Evolutionary conservation across 805 yeast genomes (phyloP).

Genomic region (Pichia membranifaciens): DNA sequence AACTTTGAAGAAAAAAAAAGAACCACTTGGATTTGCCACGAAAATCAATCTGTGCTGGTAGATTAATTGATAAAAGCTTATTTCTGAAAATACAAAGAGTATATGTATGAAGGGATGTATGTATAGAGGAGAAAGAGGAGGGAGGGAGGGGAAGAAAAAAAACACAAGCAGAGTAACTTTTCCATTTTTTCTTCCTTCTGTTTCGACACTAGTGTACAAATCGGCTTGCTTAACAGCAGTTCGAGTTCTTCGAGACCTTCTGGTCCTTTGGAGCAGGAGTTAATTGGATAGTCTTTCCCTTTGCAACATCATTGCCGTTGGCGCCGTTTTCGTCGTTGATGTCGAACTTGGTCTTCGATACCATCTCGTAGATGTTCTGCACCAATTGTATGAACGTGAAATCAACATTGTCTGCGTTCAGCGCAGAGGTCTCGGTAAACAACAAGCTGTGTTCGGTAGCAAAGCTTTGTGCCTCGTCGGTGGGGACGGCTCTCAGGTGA

Average conservation of each 20-base stretch:
- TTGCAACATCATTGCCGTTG: constrained; percentile 36
- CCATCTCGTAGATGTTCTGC: constrained; percentile 91
- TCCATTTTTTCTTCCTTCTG: no score
- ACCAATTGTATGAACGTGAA: constrained; percentile 88
- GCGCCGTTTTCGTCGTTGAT: constrained; percentile 57
- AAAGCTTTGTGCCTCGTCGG: constrained; percentile 93
- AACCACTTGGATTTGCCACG: no score
- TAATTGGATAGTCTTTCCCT: constrained; percentile 87
- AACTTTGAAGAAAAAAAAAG: no score
- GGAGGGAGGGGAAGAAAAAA: not conserved
- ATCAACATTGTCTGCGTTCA: constrained; percentile 92
- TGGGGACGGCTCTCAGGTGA: constrained; percentile 93
- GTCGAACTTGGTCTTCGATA: constrained; percentile 87
- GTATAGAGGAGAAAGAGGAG: not conserved
- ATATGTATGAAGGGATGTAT: not conserved
- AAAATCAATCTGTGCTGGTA: no score
- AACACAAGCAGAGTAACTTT: not conserved
- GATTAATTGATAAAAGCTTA: no score
- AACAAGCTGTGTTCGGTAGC: constrained; percentile 87
- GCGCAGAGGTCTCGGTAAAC: constrained; percentile 94
- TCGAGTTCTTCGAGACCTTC: constrained; percentile 47
- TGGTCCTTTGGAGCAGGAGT: constrained; percentile 90
- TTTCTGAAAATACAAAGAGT: no score
- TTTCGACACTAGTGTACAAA: not conserved
- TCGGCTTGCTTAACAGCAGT: constrained; percentile 58